phyloP scores from a whole-genome alignment of 345 rosid species.

The Ailanthus altissimus region DNA sequence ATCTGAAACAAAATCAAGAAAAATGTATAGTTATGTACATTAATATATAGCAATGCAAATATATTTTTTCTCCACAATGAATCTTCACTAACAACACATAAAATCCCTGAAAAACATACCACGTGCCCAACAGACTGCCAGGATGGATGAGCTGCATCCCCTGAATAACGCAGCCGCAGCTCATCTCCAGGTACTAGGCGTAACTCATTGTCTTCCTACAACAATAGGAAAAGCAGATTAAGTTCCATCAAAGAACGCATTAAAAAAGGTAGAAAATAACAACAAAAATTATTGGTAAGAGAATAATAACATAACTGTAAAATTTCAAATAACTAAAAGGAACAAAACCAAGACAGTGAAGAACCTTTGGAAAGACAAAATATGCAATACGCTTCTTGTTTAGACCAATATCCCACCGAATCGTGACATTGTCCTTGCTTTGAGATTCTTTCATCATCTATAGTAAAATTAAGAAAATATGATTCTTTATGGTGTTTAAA shows the following conservation, averaged over 20 bases:
- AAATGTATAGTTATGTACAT: not conserved
- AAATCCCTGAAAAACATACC: constrained; percentile 47
- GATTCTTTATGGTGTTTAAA: not conserved
- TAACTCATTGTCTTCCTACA: constrained; percentile 95
- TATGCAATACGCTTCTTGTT: constrained; percentile 96
- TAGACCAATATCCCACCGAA: constrained; percentile 98
- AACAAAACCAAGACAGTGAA: constrained; percentile 8
- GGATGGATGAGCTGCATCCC: constrained; percentile 96
- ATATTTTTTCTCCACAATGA: not conserved
- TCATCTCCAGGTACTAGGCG: constrained; percentile 98
- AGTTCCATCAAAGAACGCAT: constrained; percentile 13
- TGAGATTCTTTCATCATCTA: constrained; percentile 99
- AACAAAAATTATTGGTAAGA: not conserved
- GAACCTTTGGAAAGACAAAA: constrained; percentile 96
- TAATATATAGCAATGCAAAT: not conserved
- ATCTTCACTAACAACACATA: constrained; percentile 7
- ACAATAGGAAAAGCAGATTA: constrained; percentile 26
- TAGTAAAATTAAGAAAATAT: constrained; percentile 29
- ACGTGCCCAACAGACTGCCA: constrained; percentile 99
- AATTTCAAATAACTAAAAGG: constrained; percentile 7
- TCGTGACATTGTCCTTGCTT: constrained; percentile 94
- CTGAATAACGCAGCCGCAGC: constrained; percentile 89
- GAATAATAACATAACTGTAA: not conserved
- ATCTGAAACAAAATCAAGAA: constrained; percentile 47
- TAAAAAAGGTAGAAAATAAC: constrained; percentile 1